These are phyloP conservation scores for Corynespora cassiicola DNA, from an alignment of 2,329 filamentous ascomycete species.

Conservation along the genomic window DNA sequence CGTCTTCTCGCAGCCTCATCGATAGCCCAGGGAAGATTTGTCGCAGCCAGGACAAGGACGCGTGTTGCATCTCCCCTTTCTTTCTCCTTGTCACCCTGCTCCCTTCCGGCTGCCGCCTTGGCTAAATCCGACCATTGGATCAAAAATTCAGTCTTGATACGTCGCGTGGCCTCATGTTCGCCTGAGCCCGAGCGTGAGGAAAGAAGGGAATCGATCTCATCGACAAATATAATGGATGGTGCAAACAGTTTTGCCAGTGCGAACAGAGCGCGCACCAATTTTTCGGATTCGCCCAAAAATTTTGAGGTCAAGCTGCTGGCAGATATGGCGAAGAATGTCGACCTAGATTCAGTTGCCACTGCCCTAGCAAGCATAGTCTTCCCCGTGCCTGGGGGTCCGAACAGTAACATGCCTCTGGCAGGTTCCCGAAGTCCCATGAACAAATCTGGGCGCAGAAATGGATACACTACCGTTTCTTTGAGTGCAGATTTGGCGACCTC, in stretches of 20 bases:
- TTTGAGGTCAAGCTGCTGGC: constrained; percentile 94
- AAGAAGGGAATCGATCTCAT: constrained; percentile 94
- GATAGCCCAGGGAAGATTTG: constrained; percentile 96
- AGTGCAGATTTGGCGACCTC: constrained; percentile 89
- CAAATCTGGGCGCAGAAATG: constrained; percentile 90
- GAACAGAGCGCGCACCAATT: constrained; percentile 92
- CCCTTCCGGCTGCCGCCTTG: constrained; percentile 85
- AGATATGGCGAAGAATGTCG: constrained; percentile 96
- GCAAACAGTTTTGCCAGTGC: constrained; percentile 86
- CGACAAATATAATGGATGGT: constrained; percentile 96
- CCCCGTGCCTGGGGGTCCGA: constrained; percentile 95
- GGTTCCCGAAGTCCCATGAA: constrained; percentile 96
- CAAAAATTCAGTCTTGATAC: constrained; percentile 97
- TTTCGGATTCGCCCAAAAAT: constrained; percentile 95
- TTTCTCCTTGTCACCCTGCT: constrained; percentile 70
- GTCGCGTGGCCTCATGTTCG: constrained; percentile 89
- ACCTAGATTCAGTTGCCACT: constrained; percentile 92
- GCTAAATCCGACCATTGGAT: constrained; percentile 98
- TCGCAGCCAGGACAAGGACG: constrained; percentile 92
- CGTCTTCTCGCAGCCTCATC: constrained; percentile 91
- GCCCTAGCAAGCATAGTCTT: constrained; percentile 98
- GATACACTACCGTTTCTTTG: constrained; percentile 96
- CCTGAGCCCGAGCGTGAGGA: constrained; percentile 82
- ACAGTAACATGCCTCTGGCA: constrained; percentile 91
- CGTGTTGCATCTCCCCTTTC: constrained; percentile 81